These are phyloP conservation scores for Citrus sp. DNA, from an alignment of 345 rosid genomes.

Conservation along the genomic window DNA sequence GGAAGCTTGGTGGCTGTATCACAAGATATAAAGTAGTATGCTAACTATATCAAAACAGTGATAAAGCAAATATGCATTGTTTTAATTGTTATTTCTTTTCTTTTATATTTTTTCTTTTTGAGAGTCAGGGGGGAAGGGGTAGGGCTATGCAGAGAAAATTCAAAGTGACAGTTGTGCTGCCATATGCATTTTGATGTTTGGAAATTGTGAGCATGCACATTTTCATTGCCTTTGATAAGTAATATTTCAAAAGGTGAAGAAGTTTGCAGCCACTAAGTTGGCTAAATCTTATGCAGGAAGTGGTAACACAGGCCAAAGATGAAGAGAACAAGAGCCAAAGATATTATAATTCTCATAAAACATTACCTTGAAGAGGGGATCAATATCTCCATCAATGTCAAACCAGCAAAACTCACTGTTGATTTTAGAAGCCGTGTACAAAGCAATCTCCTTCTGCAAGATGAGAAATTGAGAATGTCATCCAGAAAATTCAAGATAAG, in stretches of 20 bases:
- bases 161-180: neutral
- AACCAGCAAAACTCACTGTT: constrained; percentile 81
- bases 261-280: neutral
- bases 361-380: constrained; percentile 91
- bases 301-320: neutral
- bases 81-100: neutral
- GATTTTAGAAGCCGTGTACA: constrained; percentile 84
- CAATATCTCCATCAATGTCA: constrained; percentile 89
- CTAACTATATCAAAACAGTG: neutral
- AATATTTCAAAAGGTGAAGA: neutral
- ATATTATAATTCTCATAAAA: neutral
- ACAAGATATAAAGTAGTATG: neutral
- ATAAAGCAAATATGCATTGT: neutral
- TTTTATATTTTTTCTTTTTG: neutral
- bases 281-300: constrained; percentile 7
- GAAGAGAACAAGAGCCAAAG: neutral
- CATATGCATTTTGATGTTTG: neutral
- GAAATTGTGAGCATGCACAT: constrained; percentile 1
- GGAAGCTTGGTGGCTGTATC: neutral
- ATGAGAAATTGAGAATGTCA: constrained; percentile 20
- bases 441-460: constrained; percentile 93
- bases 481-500: constrained; percentile 3
- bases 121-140: neutral
- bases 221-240: neutral
- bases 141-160: neutral